A percentile compares a stretch with the other conserved stretches of the same genome.
These are phyloP conservation scores for Aspergillus sp. DNA, from an alignment of 2,329 filamentous ascomycete species.

Conservation along the genomic window DNA sequence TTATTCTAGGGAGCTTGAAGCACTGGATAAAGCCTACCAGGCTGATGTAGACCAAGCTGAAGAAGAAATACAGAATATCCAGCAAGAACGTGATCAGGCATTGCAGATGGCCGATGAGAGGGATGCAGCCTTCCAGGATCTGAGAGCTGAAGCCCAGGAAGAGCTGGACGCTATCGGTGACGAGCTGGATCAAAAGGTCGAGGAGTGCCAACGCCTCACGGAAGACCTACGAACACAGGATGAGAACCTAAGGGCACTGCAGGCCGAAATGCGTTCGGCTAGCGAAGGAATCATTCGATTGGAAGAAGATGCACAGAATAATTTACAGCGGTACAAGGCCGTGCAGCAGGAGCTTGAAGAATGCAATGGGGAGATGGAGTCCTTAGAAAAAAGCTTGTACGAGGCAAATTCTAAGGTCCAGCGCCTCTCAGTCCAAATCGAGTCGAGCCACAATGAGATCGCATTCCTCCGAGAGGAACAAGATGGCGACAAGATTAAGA, in stretches of 20 bases:
- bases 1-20: constrained; percentile 76
- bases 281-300: constrained; percentile 82
- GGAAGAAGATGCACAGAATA: constrained; percentile 84
- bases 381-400: constrained; percentile 76
- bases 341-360: constrained; percentile 81
- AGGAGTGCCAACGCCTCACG: constrained; percentile 68
- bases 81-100: constrained; percentile 83
- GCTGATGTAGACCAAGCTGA: constrained; percentile 77
- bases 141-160: constrained; percentile 59
- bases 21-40: constrained; percentile 70
- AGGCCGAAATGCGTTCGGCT: constrained; percentile 89
- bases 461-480: constrained; percentile 95
- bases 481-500: constrained; percentile 95
- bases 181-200: constrained; percentile 70
- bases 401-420: constrained; percentile 88
- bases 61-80: constrained; percentile 75
- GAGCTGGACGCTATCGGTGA: constrained; percentile 59
- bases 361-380: constrained; percentile 81
- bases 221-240: constrained; percentile 71
- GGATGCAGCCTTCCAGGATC: constrained; percentile 50
- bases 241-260: constrained; percentile 88
- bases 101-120: constrained; percentile 69
- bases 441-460: constrained; percentile 90
- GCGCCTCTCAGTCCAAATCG: constrained; percentile 83
- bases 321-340: constrained; percentile 73